Conservation (phyloP, 306 rosid genomes). For the Lathyrus oleraceus region DNA sequence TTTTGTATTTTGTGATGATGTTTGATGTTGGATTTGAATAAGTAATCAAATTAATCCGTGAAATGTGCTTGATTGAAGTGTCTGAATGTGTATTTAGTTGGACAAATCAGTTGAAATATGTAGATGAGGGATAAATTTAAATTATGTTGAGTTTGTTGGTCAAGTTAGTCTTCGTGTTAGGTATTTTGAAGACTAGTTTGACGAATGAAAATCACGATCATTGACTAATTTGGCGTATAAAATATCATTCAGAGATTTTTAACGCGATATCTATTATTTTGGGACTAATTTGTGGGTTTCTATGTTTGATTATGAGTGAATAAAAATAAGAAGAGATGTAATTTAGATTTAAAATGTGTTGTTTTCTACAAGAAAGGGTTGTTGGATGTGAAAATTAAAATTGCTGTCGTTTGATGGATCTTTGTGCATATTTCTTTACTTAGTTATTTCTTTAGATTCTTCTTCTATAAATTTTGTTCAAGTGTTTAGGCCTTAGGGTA, state of each 20-base stretch:
- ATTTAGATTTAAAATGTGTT: not conserved
- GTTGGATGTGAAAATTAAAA: not conserved
- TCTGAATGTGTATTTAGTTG: not conserved
- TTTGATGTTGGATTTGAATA: not conserved
- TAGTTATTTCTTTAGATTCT: not conserved
- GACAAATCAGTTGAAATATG: not conserved
- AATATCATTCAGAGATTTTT: not conserved
- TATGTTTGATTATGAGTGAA: not conserved
- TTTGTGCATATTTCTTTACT: not conserved
- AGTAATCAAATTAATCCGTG: not conserved
- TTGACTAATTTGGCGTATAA: not conserved
- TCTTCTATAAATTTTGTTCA: not conserved
- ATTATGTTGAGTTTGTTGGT: not conserved
- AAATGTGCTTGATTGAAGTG: not conserved
- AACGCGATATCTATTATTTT: not conserved
- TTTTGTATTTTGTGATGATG: not conserved
- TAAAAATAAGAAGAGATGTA: slow-evolving; percentile 1
- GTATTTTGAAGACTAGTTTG: not conserved
- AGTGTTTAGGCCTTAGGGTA: not conserved
- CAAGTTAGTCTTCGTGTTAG: not conserved
- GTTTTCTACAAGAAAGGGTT: slow-evolving; percentile 4
- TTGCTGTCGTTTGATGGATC: not conserved
- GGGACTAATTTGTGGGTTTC: not conserved
- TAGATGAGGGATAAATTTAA: not conserved
- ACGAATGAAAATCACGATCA: not conserved